These are phyloP conservation scores for Scedosporium dehoogii DNA, from an alignment of 2,329 filamentous ascomycete genomes.

Conservation along the genomic window DNA sequence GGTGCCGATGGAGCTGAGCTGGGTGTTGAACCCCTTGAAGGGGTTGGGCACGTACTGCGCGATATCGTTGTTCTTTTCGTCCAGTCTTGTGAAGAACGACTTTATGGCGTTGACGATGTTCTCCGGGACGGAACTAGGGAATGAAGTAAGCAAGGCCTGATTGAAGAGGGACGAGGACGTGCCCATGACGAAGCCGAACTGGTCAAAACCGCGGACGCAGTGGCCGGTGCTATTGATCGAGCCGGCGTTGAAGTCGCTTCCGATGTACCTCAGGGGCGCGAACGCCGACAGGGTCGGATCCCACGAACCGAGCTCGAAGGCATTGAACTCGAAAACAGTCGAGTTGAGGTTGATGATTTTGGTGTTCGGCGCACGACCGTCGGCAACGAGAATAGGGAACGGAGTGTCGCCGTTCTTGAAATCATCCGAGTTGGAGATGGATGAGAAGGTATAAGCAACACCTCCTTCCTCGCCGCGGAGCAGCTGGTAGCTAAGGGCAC, in stretches of 20 bases:
- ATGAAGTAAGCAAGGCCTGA: constrained; percentile 57
- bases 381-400: constrained; percentile 39
- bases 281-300: constrained; percentile 52
- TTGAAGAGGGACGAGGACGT: constrained; percentile 79
- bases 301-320: constrained; percentile 57
- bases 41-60: constrained; percentile 59
- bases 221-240: constrained; percentile 30
- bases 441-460: constrained; percentile 71
- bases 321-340: constrained; percentile 55
- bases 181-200: constrained; percentile 70
- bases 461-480: constrained; percentile 69
- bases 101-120: constrained; percentile 33
- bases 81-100: constrained; percentile 44
- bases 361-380: constrained; percentile 34
- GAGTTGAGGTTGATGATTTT: constrained; percentile 40
- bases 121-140: constrained; percentile 22
- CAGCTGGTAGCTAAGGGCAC: constrained; percentile 77
- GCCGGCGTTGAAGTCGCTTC: constrained; percentile 46
- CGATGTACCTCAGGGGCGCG: constrained; percentile 48
- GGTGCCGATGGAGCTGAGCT: constrained; percentile 32
- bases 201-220: constrained; percentile 60
- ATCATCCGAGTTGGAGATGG: constrained; percentile 35
- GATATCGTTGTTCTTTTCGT: constrained; percentile 59
- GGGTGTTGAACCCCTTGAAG: constrained; percentile 39
- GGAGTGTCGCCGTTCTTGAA: constrained; percentile 33